Evolutionary conservation across 768 basidiomycete genomes (phyloP), one percentile per base, ranked within the genome.

Genomic region (Scleroderma bovista): DNA sequence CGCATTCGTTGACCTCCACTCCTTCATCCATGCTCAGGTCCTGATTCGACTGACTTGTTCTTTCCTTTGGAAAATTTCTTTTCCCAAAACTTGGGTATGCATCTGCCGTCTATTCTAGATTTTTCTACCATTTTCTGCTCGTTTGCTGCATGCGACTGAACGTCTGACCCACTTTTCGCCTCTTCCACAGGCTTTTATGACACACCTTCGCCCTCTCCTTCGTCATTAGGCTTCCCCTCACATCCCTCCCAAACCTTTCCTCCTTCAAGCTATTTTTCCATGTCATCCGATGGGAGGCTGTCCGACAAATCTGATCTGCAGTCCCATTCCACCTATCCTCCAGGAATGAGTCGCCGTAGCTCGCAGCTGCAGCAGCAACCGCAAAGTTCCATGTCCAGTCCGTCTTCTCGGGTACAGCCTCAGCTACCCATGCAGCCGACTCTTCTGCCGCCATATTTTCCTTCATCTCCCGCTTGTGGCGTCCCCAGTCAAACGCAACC

Each of bases 161-260:
- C 17, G 32, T n/a, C 44, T 31, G 31, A 31, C 31, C 19, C 17
- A 5, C 8, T 20, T 42, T 34, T 38, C 20, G 36, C 37, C 33
- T 49, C 31, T 15, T 34, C 44, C 20, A 10, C 47, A 57, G 56
- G 47, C 46, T 39, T 46, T 22, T 37, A 46, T 50, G 42, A 33
- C 10, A 24, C 42, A n/a, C 22, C 37, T 31, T 32, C 37, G 16
- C 26, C 31, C 8, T 16, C 36, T 32, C 41, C 52, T 11, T 34
- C 19, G 15, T 31, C 48, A 8, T 19, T 40, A n/a, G 48, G 34
- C 10, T 19, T 47, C 11, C 41, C 48, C 10, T 26, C 36, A 12
- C 29, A 19, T 12, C 32, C 44, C 17, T 23, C 39, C 17, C 41
- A 23, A 38, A 45, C 6, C 17, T 34, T 19, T 41, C 23, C 52